Conservation (phyloP, 2,329 filamentous ascomycete genomes). For the Alternaria sp. region DNA sequence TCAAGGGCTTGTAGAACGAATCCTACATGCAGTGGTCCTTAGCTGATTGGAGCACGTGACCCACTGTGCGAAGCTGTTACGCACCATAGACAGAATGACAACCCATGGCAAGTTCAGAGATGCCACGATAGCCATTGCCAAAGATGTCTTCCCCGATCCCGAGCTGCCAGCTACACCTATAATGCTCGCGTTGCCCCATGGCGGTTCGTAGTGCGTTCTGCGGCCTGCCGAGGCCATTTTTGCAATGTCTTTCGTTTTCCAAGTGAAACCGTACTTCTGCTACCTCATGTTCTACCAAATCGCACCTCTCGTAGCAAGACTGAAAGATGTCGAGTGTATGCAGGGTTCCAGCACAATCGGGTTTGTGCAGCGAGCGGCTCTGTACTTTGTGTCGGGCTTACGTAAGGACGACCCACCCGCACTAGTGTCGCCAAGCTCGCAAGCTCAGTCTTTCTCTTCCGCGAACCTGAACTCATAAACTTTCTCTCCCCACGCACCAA, state of each 20-base stretch:
- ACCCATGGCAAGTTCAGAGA: conserved; percentile 96
- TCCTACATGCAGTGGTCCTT: conserved; percentile 66
- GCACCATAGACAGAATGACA: conserved; percentile 94
- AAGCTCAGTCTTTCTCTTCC: conserved; percentile 40
- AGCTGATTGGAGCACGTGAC: conserved; percentile 39
- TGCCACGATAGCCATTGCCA: conserved; percentile 89
- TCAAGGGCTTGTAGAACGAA: conserved; percentile 94
- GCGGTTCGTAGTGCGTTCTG: conserved; percentile 81
- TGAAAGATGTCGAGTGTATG: conserved; percentile 26
- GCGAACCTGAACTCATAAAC: conserved; percentile 32
- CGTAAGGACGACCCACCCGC: conserved; percentile 25
- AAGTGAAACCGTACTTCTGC: not conserved
- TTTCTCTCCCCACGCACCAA: conserved; percentile 39
- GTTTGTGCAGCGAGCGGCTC: conserved; percentile 27
- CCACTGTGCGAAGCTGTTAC: conserved; percentile 17
- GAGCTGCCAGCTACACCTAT: conserved; percentile 96
- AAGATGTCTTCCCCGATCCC: conserved; percentile 92
- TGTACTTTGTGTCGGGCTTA: conserved; percentile 25
- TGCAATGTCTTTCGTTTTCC: not conserved
- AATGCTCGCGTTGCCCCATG: conserved; percentile 95
- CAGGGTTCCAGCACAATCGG: conserved; percentile 24
- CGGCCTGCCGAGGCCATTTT: conserved; percentile 38
- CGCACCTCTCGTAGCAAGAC: conserved; percentile 17
- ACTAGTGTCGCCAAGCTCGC: conserved; percentile 33
- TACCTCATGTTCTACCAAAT: conserved; percentile 23